Conservation (phyloP, 345 rosid genomes). For the Iberis pinnata region DNA sequence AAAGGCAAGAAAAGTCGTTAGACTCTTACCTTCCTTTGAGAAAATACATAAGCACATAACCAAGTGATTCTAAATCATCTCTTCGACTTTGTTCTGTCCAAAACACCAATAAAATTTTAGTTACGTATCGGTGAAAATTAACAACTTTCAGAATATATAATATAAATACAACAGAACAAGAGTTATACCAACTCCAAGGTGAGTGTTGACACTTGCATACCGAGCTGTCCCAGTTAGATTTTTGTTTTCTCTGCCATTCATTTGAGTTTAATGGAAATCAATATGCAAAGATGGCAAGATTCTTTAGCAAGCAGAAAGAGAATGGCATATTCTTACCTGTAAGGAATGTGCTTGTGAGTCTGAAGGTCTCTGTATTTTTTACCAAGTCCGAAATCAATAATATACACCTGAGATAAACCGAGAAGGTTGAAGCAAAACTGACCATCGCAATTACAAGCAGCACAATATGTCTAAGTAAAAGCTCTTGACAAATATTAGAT, state of each 20-base stretch:
- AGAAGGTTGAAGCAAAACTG: slow-evolving; percentile 6
- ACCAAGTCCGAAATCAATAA: slow-evolving; percentile 70
- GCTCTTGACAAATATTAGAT: neutral
- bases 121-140: neutral
- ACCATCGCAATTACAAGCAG: neutral
- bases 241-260: slow-evolving; percentile 54
- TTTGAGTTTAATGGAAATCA: neutral
- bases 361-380: slow-evolving; percentile 81
- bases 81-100: slow-evolving; percentile 74
- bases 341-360: slow-evolving; percentile 74
- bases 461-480: neutral
- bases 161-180: neutral
- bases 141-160: neutral
- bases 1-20: neutral
- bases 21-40: slow-evolving; percentile 59
- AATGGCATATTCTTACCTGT: slow-evolving; percentile 37
- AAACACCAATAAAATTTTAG: slow-evolving; percentile 10
- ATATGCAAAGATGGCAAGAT: neutral
- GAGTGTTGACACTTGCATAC: slow-evolving; percentile 81
- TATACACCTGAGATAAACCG: slow-evolving; percentile 39
- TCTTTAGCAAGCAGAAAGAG: no score
- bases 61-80: slow-evolving; percentile 78
- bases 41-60: slow-evolving; percentile 77
- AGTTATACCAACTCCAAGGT: slow-evolving; percentile 63
- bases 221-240: slow-evolving; percentile 83